phyloP scores from a whole-genome alignment of 345 rosid species.

The Hevea brasiliensis region DNA sequence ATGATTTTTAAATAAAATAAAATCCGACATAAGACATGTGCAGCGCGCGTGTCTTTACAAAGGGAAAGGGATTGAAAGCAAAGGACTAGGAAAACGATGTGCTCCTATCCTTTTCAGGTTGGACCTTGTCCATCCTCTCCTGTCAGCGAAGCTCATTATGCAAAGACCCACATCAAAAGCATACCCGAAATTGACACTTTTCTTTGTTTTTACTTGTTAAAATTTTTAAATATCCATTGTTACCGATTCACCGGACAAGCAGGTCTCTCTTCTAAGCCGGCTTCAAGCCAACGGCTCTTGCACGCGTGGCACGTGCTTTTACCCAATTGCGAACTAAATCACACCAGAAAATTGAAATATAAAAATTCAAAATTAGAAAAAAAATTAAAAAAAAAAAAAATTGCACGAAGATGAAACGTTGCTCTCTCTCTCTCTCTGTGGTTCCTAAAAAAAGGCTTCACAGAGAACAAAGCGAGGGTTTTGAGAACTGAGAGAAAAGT shows the following conservation, averaged over 20 bases:
- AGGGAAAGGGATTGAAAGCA: neutral
- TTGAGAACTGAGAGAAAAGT: slow-evolving; percentile 12
- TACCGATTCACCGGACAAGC: slow-evolving; percentile 23
- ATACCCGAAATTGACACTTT: slow-evolving; percentile 29
- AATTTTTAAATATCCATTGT: neutral
- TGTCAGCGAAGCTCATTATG: slow-evolving; percentile 20
- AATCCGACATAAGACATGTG: no score
- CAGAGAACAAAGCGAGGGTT: slow-evolving; percentile 33
- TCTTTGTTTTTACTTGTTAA: neutral
- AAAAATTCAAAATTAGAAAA: neutral
- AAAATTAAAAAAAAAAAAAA: slow-evolving; percentile 9
- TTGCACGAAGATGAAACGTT: slow-evolving; percentile 29
- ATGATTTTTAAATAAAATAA: no score
- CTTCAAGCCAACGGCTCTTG: slow-evolving; percentile 9
- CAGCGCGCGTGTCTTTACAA: no score
- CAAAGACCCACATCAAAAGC: slow-evolving; percentile 22
- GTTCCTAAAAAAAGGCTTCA: slow-evolving; percentile 23
- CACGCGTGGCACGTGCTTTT: slow-evolving; percentile 37
- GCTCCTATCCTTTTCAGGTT: slow-evolving; percentile 27
- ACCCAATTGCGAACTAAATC: slow-evolving; percentile 24
- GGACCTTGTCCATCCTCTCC: slow-evolving; percentile 24
- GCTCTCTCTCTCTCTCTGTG: slow-evolving; percentile 26
- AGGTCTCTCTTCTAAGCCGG: neutral
- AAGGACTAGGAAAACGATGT: slow-evolving; percentile 17
- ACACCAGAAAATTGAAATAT: slow-evolving; percentile 30